Evolutionary conservation across 2,329 filamentous ascomycete species (phyloP), one percentile per base, ranked within the genome.

Genomic region (Dothistroma pini): DNA sequence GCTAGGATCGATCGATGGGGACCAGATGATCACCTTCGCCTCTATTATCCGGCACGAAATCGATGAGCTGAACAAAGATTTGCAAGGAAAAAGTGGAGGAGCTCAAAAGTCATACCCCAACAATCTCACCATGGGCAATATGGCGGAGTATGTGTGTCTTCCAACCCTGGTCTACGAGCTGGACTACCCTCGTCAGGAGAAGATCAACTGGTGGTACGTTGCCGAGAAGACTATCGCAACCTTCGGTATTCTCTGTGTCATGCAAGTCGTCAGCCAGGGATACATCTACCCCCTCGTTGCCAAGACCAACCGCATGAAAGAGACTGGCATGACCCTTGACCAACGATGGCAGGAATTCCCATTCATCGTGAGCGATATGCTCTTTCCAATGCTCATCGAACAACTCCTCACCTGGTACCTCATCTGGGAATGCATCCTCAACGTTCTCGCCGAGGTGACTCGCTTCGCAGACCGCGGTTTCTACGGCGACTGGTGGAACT

Each of bases 131-230:
- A 67, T 86, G 11, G 62, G 70, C 54, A 72, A 72, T 0, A 69
- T 86, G 14, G 84, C 86, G 70, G 88, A 90, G 71, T 93, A 88
- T 80, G 86, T 89, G 54, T 83, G 86, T 49, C 79, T 93, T 10
- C 90, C 90, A 3, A 93, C 89, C 0, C 77, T 92, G 4, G 88
- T 92, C 14, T 93, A 93, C 72, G 90, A 93, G 72, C 81, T 90
- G 50, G 86, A 90, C 68, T 93, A 93, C 69, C 89, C 90, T 1
- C 83, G 88, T n/a, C 81, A 83, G 49, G 84, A 89, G 19, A 79
- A 74, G 4, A 88, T 90, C 65, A 86, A 89, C 74, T 91, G 89
- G 89, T 80, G 78, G 66, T 93, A 93, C 69, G 88, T 91, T 4
- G 81, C 83, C 7, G 89, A 93, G 74, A 93, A 93, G 74, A 76